These are phyloP conservation scores for Penicillium glabrum DNA, from an alignment of 2,329 filamentous ascomycete genomes.

Conservation along the genomic window DNA sequence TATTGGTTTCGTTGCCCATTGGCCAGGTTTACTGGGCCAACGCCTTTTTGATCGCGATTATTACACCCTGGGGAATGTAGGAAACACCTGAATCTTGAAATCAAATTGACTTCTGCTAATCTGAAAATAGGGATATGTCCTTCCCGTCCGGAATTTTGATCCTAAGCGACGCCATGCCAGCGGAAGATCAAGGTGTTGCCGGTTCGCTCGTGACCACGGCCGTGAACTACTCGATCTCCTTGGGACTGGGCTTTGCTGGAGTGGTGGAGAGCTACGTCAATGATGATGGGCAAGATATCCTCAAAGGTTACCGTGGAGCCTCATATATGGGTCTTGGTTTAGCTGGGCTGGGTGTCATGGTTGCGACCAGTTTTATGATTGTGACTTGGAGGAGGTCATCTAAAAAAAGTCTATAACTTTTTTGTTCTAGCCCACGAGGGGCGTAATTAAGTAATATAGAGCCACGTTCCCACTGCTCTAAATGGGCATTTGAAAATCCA, in stretches of 20 bases:
- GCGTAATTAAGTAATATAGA: background rate
- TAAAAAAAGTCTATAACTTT: background rate
- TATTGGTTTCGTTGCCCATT: constrained; percentile 42
- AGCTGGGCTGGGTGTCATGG: constrained; percentile 20
- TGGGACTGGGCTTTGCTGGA: constrained; percentile 66
- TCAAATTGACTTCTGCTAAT: background rate
- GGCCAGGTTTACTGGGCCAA: constrained; percentile 46
- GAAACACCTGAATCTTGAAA: constrained; percentile 7
- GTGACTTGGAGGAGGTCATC: constrained; percentile 8
- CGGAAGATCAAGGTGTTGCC: constrained; percentile 53
- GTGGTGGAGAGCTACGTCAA: constrained; percentile 58
- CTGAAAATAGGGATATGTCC: constrained; percentile 60
- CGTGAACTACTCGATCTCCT: constrained; percentile 68
- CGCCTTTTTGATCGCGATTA: constrained; percentile 28
- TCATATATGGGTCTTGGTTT: constrained; percentile 42
- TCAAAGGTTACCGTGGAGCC: constrained; percentile 44
- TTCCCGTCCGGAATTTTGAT: constrained; percentile 64
- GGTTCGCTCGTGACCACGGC: constrained; percentile 62
- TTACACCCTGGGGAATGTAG: constrained; percentile 33
- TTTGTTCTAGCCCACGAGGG: background rate
- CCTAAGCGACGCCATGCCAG: constrained; percentile 54
- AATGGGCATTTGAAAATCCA: constrained; percentile 12
- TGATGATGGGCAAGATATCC: constrained; percentile 32
- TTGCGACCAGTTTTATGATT: constrained; percentile 16
- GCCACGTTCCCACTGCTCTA: background rate